A percentile compares a stretch with the other conserved stretches of the same genome.
Conservation (phyloP, 352 stramenopile species). For the Phytophthora cryptogea region DNA sequence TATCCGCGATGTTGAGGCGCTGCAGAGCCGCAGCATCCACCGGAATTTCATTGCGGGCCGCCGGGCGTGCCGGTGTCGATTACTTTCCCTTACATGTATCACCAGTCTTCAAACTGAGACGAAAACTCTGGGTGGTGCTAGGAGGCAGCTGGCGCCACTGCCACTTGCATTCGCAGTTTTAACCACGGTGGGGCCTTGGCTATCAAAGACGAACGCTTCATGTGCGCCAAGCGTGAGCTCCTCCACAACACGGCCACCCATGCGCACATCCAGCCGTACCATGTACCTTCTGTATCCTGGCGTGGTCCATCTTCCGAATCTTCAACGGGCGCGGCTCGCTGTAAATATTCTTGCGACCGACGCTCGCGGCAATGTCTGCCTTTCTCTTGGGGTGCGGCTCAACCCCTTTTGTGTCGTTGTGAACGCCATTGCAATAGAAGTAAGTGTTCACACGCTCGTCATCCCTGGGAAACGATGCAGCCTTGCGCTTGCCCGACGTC, state of each 20-base stretch:
- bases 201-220: too few species aligned
- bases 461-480: not conserved
- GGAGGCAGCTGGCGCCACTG: too few species aligned
- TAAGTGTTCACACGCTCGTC: not conserved
- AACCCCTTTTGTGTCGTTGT: not conserved
- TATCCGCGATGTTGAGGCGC: not conserved
- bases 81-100: too few species aligned
- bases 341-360: conserved; percentile 14
- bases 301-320: conserved; percentile 5
- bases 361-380: not conserved
- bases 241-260: too few species aligned
- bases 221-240: too few species aligned
- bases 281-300: not conserved
- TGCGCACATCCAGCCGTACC: too few species aligned
- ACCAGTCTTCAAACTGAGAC: too few species aligned
- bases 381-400: conserved; percentile 3
- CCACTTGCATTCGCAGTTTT: too few species aligned
- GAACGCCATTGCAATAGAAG: not conserved
- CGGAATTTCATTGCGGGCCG: not conserved
- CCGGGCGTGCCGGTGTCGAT: not conserved
- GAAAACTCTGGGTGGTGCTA: too few species aligned
- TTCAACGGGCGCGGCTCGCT: not conserved
- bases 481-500: conserved; percentile 2
- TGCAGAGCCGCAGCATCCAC: conserved; percentile 3
- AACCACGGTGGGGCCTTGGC: too few species aligned